phyloP scores from a whole-genome alignment of 306 rosid species.

The Malus orientalis region DNA sequence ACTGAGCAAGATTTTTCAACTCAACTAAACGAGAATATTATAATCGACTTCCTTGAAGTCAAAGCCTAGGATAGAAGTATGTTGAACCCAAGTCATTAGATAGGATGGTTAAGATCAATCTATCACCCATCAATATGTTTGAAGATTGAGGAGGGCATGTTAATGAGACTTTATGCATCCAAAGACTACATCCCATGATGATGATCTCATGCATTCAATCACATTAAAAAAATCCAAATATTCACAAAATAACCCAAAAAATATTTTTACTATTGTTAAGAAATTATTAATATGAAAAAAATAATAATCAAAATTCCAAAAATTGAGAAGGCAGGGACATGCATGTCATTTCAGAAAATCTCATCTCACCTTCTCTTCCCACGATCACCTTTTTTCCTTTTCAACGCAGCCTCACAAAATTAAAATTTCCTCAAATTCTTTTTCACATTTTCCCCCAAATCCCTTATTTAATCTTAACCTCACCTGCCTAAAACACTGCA shows the following conservation, averaged over 20 bases:
- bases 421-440: neutral
- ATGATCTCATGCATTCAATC: neutral
- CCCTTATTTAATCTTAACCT: slow-evolving; percentile 15
- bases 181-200: no score
- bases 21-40: no score
- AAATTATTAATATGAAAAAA: neutral
- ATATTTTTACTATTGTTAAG: no score
- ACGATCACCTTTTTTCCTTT: slow-evolving; percentile 6
- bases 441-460: neutral
- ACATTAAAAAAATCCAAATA: neutral
- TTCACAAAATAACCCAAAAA: neutral
- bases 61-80: no score
- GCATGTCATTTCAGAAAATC: slow-evolving; percentile 17
- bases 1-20: no score
- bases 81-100: no score
- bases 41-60: no score
- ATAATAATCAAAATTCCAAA: neutral
- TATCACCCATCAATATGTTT: no score
- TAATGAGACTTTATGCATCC: no score
- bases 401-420: slow-evolving; percentile 16
- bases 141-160: no score
- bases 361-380: neutral
- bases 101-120: no score
- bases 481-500: neutral
- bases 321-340: slow-evolving; percentile 24